Conservation (phyloP, 352 stramenopile species). For the Globisporangium nunn region DNA sequence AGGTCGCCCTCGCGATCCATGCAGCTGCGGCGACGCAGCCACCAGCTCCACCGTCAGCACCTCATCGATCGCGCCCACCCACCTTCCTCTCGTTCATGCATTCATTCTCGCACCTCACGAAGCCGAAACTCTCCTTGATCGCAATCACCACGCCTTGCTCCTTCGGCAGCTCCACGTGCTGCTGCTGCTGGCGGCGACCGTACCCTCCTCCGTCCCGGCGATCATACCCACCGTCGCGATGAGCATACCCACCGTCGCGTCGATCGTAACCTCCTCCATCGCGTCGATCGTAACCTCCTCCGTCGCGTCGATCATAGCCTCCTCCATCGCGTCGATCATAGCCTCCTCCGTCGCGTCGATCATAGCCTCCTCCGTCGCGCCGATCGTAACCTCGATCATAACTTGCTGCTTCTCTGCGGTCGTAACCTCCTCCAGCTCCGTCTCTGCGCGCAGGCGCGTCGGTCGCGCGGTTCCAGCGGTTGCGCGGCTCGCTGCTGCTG, state of each 20-base stretch:
- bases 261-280: constrained; percentile 2
- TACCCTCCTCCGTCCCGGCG: constrained; percentile 1
- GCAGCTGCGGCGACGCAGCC: constrained; percentile 36
- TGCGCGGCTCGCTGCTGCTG: too few relatives aligned
- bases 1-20: constrained; percentile 61
- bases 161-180: constrained; percentile 16
- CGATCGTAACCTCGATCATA: constrained; percentile 8
- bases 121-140: constrained; percentile 52
- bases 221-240: background rate
- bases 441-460: constrained; percentile 8
- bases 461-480: constrained; percentile 7
- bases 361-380: constrained; percentile 1
- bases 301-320: constrained; percentile 2
- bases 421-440: constrained; percentile 2
- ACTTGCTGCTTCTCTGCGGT: constrained; percentile 5
- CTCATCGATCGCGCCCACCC: too few relatives aligned
- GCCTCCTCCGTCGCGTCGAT: constrained; percentile 13
- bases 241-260: background rate
- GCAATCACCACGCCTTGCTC: constrained; percentile 38
- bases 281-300: constrained; percentile 1
- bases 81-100: background rate
- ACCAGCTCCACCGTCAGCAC: constrained; percentile 11
- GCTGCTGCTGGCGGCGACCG: constrained; percentile 12
- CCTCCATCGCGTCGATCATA: constrained; percentile 9
- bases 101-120: constrained; percentile 24